Evolutionary conservation across 2,329 filamentous ascomycete genomes (phyloP).

Genomic region (Verruconis gallopava): DNA sequence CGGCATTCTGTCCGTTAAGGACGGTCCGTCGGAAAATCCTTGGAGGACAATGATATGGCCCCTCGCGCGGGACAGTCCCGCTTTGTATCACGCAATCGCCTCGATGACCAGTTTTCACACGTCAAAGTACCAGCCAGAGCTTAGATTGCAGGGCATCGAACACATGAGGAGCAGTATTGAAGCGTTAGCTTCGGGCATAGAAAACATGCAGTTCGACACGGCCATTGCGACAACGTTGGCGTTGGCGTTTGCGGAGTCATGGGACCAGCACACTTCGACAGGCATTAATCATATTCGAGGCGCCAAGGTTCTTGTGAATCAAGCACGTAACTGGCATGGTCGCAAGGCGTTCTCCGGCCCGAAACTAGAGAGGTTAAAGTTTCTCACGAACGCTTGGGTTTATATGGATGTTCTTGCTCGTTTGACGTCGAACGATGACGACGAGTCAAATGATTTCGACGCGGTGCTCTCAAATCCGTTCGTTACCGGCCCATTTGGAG

Average conservation of each 20-base stretch:
- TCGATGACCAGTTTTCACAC: slow-evolving; percentile 59
- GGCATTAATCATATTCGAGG: slow-evolving; percentile 58
- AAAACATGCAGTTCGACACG: slow-evolving; percentile 50
- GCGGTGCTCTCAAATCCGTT: slow-evolving; percentile 23
- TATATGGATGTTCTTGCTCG: slow-evolving; percentile 63
- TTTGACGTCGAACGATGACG: slow-evolving; percentile 48
- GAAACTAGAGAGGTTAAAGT: slow-evolving; percentile 45
- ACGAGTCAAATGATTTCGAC: slow-evolving; percentile 41
- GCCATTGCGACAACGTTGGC: slow-evolving; percentile 58
- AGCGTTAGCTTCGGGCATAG: slow-evolving; percentile 45
- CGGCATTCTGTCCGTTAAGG: slow-evolving; percentile 57
- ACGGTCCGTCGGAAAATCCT: slow-evolving; percentile 55
- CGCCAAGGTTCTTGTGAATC: slow-evolving; percentile 49
- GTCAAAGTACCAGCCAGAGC: slow-evolving; percentile 41
- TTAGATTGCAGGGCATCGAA: slow-evolving; percentile 51
- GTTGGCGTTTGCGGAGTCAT: slow-evolving; percentile 56
- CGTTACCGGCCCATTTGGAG: slow-evolving; percentile 17
- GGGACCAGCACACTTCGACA: slow-evolving; percentile 56
- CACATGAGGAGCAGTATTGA: slow-evolving; percentile 55
- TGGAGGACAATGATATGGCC: slow-evolving; percentile 63
- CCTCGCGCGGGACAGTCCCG: slow-evolving; percentile 48
- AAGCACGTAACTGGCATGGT: slow-evolving; percentile 40
- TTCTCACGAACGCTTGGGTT: slow-evolving; percentile 58
- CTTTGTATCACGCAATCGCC: slow-evolving; percentile 54
- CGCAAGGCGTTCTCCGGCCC: slow-evolving; percentile 28